Conservation (phyloP, 139 green algal species). For the Chlamydomonas incerta region DNA sequence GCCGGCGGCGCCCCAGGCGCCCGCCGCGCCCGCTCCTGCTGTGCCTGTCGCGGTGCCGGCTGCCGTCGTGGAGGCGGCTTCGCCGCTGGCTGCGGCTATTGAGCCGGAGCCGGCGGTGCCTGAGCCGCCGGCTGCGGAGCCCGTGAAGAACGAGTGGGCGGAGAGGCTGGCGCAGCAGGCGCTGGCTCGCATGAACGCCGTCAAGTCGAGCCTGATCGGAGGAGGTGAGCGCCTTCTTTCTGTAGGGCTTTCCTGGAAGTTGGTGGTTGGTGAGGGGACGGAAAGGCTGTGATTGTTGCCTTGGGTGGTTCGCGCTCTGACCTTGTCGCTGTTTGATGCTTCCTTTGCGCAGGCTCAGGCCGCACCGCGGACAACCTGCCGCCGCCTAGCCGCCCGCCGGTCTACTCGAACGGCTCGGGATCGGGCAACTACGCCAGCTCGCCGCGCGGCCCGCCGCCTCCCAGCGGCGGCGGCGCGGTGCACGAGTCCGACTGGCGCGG, state of each 20-base stretch:
- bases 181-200: constrained; percentile 35
- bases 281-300: too few species aligned
- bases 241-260: too few species aligned
- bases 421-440: neutral
- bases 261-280: too few species aligned
- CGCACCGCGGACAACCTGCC: too few species aligned
- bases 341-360: too few species aligned
- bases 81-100: neutral
- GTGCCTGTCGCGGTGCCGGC: neutral
- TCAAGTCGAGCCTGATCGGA: constrained; percentile 30
- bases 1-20: neutral
- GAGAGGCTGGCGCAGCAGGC: constrained; percentile 34
- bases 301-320: too few species aligned
- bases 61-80: neutral
- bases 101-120: neutral
- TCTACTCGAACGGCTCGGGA: neutral
- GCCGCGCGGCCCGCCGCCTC: neutral
- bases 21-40: neutral
- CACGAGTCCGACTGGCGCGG: neutral
- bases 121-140: neutral
- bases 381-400: too few species aligned
- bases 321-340: too few species aligned
- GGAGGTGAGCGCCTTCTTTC: neutral
- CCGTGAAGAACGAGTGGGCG: constrained; percentile 48
- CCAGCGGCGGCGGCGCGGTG: neutral